Percentiles rank a stretch among this genome's conserved stretches.
Conservation (phyloP, 352 stramenopile species). For the Phytophthora gonapodyides region DNA sequence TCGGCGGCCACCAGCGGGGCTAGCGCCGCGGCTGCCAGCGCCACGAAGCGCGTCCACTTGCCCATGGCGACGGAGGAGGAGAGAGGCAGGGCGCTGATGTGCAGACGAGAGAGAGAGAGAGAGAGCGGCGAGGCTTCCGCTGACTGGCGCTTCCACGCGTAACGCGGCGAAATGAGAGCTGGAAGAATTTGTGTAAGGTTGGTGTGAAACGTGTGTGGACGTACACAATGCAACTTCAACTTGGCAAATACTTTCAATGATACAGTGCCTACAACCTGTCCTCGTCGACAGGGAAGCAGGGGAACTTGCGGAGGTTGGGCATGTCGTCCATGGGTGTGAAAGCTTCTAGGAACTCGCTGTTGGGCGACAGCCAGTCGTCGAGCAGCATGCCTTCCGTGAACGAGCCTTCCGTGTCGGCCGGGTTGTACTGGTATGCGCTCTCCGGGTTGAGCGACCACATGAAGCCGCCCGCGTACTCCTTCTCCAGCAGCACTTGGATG, state of each 20-base stretch:
- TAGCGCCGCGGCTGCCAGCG: slow-evolving; percentile 28
- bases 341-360: slow-evolving; percentile 66
- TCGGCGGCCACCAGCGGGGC: slow-evolving; percentile 31
- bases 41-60: slow-evolving; percentile 29
- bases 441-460: slow-evolving; percentile 88
- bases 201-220: not conserved
- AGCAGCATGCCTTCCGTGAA: slow-evolving; percentile 75
- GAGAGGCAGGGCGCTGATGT: not conserved
- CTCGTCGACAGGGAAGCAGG: slow-evolving; percentile 59
- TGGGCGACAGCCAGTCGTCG: slow-evolving; percentile 83
- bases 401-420: slow-evolving; percentile 50
- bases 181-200: not conserved
- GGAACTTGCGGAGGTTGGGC: slow-evolving; percentile 60
- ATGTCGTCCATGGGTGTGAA: slow-evolving; percentile 73
- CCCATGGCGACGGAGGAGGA: slow-evolving; percentile 18
- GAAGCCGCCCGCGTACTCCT: slow-evolving; percentile 74
- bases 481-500: slow-evolving; percentile 64
- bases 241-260: slow-evolving; percentile 1
- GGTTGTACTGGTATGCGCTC: slow-evolving; percentile 79
- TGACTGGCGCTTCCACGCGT: slow-evolving; percentile 13
- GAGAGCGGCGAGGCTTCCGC: not conserved
- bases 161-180: slow-evolving; percentile 9
- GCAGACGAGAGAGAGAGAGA: slow-evolving; percentile 6
- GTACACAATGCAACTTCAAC: slow-evolving; percentile 1
- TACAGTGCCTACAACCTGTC: slow-evolving; percentile 8